Conservation (phyloP, 2,329 filamentous ascomycete genomes). For the Phoma sp. region DNA sequence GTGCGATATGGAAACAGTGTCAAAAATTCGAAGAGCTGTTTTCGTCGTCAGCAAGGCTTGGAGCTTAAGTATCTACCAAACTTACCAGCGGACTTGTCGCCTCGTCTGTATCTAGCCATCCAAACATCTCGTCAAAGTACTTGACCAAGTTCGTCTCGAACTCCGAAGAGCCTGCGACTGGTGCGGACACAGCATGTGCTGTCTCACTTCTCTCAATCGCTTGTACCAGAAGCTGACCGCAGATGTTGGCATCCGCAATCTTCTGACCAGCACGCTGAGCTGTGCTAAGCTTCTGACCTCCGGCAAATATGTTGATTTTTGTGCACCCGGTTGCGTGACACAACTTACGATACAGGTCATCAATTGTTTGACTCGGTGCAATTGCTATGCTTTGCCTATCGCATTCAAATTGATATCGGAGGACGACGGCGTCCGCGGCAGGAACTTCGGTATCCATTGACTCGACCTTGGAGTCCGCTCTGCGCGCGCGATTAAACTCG, state of each 20-base stretch:
- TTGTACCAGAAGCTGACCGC: slow-evolving; percentile 39
- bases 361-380: slow-evolving; percentile 72
- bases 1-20: slow-evolving; percentile 40
- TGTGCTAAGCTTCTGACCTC: slow-evolving; percentile 70
- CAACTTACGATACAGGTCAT: slow-evolving; percentile 71
- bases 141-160: slow-evolving; percentile 81
- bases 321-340: slow-evolving; percentile 75
- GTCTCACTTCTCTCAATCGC: slow-evolving; percentile 37
- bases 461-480: slow-evolving; percentile 47
- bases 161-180: slow-evolving; percentile 48
- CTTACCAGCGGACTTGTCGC: slow-evolving; percentile 38
- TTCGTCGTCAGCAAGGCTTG: slow-evolving; percentile 17
- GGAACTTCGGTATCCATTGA: slow-evolving; percentile 55
- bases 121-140: slow-evolving; percentile 85
- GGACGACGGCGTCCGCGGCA: slow-evolving; percentile 68
- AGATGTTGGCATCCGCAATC: slow-evolving; percentile 61
- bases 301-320: slow-evolving; percentile 75
- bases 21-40: slow-evolving; percentile 45
- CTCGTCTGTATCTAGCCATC: slow-evolving; percentile 77
- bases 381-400: slow-evolving; percentile 69
- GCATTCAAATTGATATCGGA: slow-evolving; percentile 73
- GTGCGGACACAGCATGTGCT: slow-evolving; percentile 25
- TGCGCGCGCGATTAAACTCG: slow-evolving; percentile 39
- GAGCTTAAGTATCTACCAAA: neutral
- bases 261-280: slow-evolving; percentile 63